Base-by-base conservation (phyloP, 1,284 basidiomycete genomes). In the Kwoniella shivajii region DNA sequence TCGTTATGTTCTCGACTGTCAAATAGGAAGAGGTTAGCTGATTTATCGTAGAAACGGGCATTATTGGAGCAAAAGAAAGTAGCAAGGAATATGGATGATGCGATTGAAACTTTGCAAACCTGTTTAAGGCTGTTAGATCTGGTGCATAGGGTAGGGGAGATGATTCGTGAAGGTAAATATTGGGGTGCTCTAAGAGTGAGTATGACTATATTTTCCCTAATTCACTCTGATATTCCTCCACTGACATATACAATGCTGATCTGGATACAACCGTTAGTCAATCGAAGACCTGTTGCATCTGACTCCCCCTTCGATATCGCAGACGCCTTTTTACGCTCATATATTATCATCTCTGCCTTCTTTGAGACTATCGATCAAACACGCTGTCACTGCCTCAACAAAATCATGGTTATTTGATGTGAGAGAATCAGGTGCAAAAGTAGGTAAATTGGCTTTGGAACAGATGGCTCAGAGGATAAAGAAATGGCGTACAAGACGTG, bases 341-440 rank as follows among this genome's bases (percentile, higher is more conserved):
- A 84, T 99, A 64, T 81, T 96, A 26, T 90, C 91, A 0, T 93
- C 92, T 0, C 80, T 99, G 27, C 96, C 96, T 0, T 93, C 92
- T 0, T 82, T 95, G 45, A 87, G 93, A 7, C 81, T 83, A 20
- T 89, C 92, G 65, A 90, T 99, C 71, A 92, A 94, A 73, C 88
- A 90, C 67, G 89, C 90, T 0, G 96, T 99, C 2, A 95, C 90
- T 0, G 88, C 92, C 0, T 91, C 93, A 7, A 89, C 93, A 80
- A 99, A 98, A 75, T 89, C 96, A 61, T 99, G 96, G 96, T 80
- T 99, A 26, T 86, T 95, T 52, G 92, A 98, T 68, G 93, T 98
- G 54, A 82, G 96, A 50, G 93, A 97, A 67, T 85, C 90, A 58
- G 90, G 89, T 55, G 85, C 88, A 0, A 84, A 89, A 45, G 89